Base-by-base conservation (phyloP, 164 flowering plant species). In the Chimonanthus praecox region DNA sequence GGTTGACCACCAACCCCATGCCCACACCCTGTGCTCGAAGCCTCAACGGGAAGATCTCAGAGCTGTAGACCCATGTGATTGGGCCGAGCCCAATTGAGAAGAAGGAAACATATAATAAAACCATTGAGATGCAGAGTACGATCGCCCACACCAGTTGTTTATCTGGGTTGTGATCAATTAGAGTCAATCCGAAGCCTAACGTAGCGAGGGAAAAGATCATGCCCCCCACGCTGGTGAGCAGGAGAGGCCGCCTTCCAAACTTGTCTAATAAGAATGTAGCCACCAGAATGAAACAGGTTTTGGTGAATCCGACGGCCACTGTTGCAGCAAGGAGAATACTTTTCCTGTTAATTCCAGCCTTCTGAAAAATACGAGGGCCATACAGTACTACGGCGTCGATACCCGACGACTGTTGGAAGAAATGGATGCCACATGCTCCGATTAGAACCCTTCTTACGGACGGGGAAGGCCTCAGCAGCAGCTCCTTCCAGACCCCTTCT, bases 351-450 rank as follows among this genome's bases (percentile, higher is more conserved):
- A 83, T 68, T 7, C 71, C 72, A 2, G 71, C 72, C 15, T 58
- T 60, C 21, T 74, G 77, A 73, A 90, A 86, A 67, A 90, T 87
- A 7, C 84, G 68, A 0, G 91, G 94, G 67, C 87, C 83, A 84
- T 88, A 89, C 3, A 88, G 71, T 0, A 88, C 95, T 44, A 89
- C 90, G 2, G 89, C 84, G 73, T 87, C 93, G 4, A 89, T 85
- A 0, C 93, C 95, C 2, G 90, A 80, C 0, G 87, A 71, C 74
- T 89, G 91, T 49, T 89, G 93, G 81, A 90, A 89, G 82, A 90
- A 89, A 58, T 89, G 90, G 16, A 90, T 87, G 0, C 90, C 92
- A 7, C 89, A n/a, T 33, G 71, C 86, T 3, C 86, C 86, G 20
- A 90, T 80, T 47, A 89, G 18, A 15, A 85, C 74, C 44, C 84